phyloP scores from a whole-genome alignment of 78 protist genomes.

The Cavenderia fasciculata region DNA sequence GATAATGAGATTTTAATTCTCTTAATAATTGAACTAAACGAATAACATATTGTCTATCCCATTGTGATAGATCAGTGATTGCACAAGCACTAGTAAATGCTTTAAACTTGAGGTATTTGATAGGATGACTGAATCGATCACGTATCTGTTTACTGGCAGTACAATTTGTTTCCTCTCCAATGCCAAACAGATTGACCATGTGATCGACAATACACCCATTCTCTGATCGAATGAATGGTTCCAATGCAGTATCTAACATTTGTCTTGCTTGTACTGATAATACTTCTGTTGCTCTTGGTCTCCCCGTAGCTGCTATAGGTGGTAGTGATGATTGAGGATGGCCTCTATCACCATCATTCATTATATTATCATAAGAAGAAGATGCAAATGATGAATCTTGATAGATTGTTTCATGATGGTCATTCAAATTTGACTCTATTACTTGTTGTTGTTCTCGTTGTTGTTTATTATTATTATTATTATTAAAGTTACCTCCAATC shows the following conservation, averaged over 20 bases:
- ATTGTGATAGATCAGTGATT: background rate
- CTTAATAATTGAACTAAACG: background rate
- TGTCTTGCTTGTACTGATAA: background rate
- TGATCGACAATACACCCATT: constrained; percentile 7
- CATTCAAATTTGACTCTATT: too few species aligned
- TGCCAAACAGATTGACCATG: constrained; percentile 7
- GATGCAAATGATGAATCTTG: too few species aligned
- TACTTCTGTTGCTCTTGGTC: too few species aligned
- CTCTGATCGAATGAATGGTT: background rate
- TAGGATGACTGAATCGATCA: constrained; percentile 15
- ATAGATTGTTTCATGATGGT: too few species aligned
- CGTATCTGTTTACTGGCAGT: background rate
- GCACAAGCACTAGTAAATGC: constrained; percentile 7
- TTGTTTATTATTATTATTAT: too few species aligned
- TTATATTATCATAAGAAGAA: too few species aligned
- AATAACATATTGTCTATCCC: constrained; percentile 16
- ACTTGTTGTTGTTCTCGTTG: too few species aligned
- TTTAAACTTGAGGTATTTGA: constrained; percentile 10
- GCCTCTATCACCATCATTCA: too few species aligned
- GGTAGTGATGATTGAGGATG: too few species aligned
- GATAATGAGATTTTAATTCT: background rate
- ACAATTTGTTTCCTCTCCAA: constrained; percentile 11
- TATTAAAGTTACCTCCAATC: too few species aligned
- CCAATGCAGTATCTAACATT: background rate
- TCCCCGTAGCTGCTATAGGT: too few species aligned